Evolutionary conservation across 257 asterid species (phyloP).

Genomic region (Solanum bukasovii): DNA sequence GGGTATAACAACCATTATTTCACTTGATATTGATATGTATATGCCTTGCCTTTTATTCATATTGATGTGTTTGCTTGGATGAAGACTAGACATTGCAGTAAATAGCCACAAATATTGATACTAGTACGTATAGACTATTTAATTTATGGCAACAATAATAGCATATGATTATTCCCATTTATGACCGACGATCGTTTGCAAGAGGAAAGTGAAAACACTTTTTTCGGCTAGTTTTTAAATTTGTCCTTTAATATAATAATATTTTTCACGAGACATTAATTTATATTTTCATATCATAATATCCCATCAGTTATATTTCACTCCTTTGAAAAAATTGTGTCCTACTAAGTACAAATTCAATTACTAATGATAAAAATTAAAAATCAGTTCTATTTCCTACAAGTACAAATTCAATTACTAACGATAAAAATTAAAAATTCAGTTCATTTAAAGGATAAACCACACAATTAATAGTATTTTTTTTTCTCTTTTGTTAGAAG

Average conservation of each 20-base stretch:
- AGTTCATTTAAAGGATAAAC: not conserved
- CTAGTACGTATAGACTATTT: not conserved
- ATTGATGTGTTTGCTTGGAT: not conserved
- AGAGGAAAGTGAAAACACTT: not conserved
- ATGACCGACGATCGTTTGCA: not conserved
- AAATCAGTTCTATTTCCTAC: too few relatives aligned
- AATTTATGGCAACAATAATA: not conserved
- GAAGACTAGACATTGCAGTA: not conserved
- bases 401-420: not conserved
- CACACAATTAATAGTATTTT: not conserved
- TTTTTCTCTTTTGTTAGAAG: not conserved
- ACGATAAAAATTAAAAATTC: not conserved
- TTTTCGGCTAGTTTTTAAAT: not conserved
- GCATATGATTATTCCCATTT: not conserved
- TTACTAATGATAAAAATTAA: not conserved
- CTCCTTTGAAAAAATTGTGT: not conserved
- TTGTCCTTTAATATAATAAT: not conserved
- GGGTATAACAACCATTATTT: not conserved
- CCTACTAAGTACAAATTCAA: not conserved
- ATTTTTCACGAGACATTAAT: not conserved
- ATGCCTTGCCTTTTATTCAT: not conserved
- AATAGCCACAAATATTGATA: not conserved
- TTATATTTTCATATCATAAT: not conserved
- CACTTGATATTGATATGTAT: not conserved
- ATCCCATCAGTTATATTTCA: accelerated